A percentile compares a stretch with the other conserved stretches of the same genome.
Evolutionary conservation across 2,329 filamentous ascomycete genomes (phyloP).

Genomic region (Fusarium devonianum): DNA sequence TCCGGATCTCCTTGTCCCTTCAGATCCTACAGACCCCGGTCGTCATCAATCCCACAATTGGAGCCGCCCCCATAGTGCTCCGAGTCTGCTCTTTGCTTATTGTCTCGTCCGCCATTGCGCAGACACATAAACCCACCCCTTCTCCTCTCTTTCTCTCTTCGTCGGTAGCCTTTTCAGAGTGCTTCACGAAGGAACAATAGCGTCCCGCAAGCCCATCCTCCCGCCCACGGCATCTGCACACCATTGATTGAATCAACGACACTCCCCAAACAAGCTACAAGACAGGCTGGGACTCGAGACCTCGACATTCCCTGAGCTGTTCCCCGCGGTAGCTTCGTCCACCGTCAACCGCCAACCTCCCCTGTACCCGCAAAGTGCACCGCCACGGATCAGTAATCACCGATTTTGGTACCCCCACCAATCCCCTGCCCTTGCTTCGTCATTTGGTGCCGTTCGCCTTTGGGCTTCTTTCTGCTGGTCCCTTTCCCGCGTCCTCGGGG

Average conservation of each 20-base stretch:
- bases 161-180: conserved; percentile 32
- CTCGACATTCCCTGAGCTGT: conserved; percentile 4
- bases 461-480: neutral
- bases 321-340: conserved; percentile 3
- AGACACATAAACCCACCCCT: conserved; percentile 7
- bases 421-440: conserved; percentile 1
- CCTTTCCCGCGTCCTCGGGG: conserved; percentile 7
- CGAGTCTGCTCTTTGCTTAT: neutral
- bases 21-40: conserved; percentile 16
- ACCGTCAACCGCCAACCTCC: conserved; percentile 13
- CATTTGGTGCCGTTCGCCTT: too few relatives aligned
- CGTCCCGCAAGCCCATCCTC: neutral
- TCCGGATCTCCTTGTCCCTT: conserved; percentile 15
- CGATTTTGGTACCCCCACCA: conserved; percentile 6
- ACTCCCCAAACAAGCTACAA: too few relatives aligned
- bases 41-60: conserved; percentile 5
- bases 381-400: conserved; percentile 29
- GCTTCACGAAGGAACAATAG: conserved; percentile 9
- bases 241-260: neutral
- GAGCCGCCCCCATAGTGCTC: conserved; percentile 4
- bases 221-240: neutral
- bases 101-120: conserved; percentile 6
- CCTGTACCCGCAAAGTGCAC: conserved; percentile 10
- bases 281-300: conserved; percentile 3
- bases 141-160: conserved; percentile 2